Evolutionary conservation across 2,329 filamentous ascomycete genomes (phyloP).

Genomic region (Epichloe gansuensis): DNA sequence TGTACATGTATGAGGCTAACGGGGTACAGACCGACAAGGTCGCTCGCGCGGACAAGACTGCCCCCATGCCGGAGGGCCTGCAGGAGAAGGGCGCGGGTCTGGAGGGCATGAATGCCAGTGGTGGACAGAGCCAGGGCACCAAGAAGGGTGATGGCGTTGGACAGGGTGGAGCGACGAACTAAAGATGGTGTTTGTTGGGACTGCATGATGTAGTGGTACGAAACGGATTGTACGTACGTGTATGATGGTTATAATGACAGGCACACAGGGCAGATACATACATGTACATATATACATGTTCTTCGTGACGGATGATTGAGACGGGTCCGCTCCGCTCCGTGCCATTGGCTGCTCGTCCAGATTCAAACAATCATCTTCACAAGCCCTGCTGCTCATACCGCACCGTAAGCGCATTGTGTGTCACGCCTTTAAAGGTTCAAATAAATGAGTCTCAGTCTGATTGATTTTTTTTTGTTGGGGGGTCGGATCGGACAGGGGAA

Average conservation of each 20-base stretch:
- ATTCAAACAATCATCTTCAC: background rate
- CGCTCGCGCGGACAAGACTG: conserved; percentile 35
- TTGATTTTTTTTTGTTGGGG: too few species aligned
- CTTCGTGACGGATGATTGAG: too few species aligned
- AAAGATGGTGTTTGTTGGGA: background rate
- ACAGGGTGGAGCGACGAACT: conserved; percentile 21
- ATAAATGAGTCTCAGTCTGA: background rate
- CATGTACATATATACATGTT: background rate
- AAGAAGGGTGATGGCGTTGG: conserved; percentile 26
- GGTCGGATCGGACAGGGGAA: too few species aligned
- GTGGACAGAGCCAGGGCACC: conserved; percentile 30
- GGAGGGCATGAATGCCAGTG: conserved; percentile 27
- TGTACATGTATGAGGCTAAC: background rate
- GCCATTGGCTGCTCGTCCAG: too few species aligned
- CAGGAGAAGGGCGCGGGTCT: conserved; percentile 31
- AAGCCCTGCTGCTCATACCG: conserved; percentile 17
- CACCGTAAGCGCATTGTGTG: conserved; percentile 24
- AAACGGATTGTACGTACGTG: background rate
- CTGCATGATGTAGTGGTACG: background rate
- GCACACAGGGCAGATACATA: background rate
- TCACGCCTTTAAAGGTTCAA: conserved; percentile 16
- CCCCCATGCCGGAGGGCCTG: conserved; percentile 30
- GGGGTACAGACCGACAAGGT: conserved; percentile 23
- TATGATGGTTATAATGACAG: background rate
- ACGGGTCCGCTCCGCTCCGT: too few species aligned